Evolutionary conservation across 208 protist genomes (phyloP).

Genomic region (Endotrypanum monterogeii): DNA sequence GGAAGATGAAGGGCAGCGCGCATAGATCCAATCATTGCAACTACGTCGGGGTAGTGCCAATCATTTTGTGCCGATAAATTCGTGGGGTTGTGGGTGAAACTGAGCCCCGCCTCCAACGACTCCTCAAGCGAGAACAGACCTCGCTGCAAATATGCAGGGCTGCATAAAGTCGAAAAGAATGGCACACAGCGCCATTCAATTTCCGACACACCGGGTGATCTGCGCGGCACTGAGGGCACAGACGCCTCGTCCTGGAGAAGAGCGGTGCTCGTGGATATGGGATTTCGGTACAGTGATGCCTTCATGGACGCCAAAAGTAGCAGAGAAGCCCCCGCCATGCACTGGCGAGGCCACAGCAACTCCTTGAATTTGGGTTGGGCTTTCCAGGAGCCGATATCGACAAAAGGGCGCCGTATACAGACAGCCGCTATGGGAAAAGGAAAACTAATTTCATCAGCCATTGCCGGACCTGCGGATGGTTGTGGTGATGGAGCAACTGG

Average conservation of each 20-base stretch:
- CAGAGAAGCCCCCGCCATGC: slow-evolving; percentile 2
- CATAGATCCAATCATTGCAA: slow-evolving; percentile 55
- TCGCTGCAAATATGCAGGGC: background rate
- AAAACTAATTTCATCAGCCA: background rate
- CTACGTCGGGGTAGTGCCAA: slow-evolving; percentile 43
- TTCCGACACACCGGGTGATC: background rate
- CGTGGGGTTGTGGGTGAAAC: background rate
- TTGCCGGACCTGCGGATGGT: background rate
- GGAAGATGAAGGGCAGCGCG: slow-evolving; percentile 35
- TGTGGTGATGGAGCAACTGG: background rate
- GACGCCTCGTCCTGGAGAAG: background rate
- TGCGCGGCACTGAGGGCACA: background rate
- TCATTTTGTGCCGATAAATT: slow-evolving; percentile 4
- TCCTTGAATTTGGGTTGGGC: background rate
- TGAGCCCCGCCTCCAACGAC: no score
- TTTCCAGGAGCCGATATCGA: background rate
- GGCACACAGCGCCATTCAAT: background rate
- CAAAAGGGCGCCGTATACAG: slow-evolving; percentile 1
- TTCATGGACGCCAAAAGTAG: slow-evolving; percentile 1
- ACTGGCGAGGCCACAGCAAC: background rate
- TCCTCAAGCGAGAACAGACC: background rate
- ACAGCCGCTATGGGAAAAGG: background rate
- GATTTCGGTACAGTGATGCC: background rate
- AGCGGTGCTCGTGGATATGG: background rate
- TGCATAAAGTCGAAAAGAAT: background rate